Conservation (phyloP, 352 stramenopile species). For the Phytophthora citrophthora region DNA sequence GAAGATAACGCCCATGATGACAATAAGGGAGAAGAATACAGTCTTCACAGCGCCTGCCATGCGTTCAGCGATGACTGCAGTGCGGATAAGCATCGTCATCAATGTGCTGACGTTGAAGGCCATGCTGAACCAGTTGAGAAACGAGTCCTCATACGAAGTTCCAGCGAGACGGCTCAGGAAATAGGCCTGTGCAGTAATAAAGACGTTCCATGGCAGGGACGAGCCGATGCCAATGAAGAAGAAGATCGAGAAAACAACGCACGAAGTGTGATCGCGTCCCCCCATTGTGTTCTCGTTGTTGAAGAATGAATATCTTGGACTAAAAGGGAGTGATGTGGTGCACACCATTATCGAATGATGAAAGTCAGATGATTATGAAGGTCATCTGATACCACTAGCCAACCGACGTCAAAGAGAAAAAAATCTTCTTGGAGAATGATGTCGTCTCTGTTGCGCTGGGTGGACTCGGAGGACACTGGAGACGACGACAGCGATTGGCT, state of each 20-base stretch:
- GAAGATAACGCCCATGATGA: conserved; percentile 77
- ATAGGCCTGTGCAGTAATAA: conserved; percentile 86
- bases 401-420: conserved; percentile 2
- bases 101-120: conserved; percentile 84
- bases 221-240: conserved; percentile 81
- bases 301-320: conserved; percentile 12
- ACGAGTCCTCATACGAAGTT: conserved; percentile 78
- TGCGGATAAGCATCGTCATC: conserved; percentile 78
- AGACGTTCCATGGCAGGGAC: conserved; percentile 87
- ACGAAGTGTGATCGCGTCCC: conserved; percentile 37
- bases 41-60: conserved; percentile 68
- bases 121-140: conserved; percentile 90
- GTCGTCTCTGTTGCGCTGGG: conserved; percentile 34
- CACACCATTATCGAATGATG: neutral
- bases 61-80: conserved; percentile 57
- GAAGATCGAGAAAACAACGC: conserved; percentile 70
- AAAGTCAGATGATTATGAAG: conserved; percentile 19
- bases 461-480: conserved; percentile 36
- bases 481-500: conserved; percentile 38
- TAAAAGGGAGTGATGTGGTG: conserved; percentile 6
- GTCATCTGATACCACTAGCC: too few relatives aligned
- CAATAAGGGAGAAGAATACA: conserved; percentile 68
- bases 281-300: conserved; percentile 19
- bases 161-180: conserved; percentile 66
- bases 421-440: conserved; percentile 18